A percentile compares a stretch with the other conserved stretches of the same genome.
Conservation (phyloP, 768 basidiomycete species). For the Amanita thiersii region DNA sequence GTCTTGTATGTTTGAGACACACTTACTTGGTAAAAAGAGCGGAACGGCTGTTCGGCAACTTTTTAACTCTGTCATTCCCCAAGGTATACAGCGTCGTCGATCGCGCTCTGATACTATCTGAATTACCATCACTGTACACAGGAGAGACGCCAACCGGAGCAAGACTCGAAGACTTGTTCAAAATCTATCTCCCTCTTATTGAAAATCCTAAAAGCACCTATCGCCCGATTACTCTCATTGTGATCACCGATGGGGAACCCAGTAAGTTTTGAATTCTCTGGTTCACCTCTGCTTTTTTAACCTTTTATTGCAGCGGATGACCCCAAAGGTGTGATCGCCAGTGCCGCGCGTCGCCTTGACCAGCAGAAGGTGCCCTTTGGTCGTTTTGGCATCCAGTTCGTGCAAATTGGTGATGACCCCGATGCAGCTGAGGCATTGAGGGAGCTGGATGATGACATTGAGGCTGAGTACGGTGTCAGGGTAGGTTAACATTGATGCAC, state of each 20-base stretch:
- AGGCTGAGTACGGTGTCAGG: constrained; percentile 18
- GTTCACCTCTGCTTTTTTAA: not conserved
- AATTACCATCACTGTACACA: not conserved
- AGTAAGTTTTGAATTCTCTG: constrained; percentile 26
- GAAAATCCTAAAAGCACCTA: constrained; percentile 9
- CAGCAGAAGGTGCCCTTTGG: constrained; percentile 35
- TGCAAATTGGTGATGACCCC: constrained; percentile 53
- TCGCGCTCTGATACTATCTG: not conserved
- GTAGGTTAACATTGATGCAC: constrained; percentile 16
- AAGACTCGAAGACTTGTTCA: constrained; percentile 11
- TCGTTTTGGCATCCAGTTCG: constrained; percentile 56
- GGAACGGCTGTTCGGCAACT: constrained; percentile 9
- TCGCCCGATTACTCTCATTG: constrained; percentile 43
- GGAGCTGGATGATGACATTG: constrained; percentile 53
- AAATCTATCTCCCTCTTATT: constrained; percentile 13
- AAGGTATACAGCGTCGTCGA: constrained; percentile 5
- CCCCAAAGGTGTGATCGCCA: constrained; percentile 38
- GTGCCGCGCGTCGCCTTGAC: constrained; percentile 43
- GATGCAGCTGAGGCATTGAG: constrained; percentile 34
- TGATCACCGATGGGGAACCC: constrained; percentile 60
- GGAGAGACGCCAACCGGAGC: constrained; percentile 13
- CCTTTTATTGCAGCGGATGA: constrained; percentile 37
- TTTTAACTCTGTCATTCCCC: constrained; percentile 11
- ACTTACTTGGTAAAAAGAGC: constrained; percentile 5
- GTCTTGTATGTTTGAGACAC: not conserved